phyloP scores from a whole-genome alignment of 768 basidiomycete species.

The Phanerochaete sordida region DNA sequence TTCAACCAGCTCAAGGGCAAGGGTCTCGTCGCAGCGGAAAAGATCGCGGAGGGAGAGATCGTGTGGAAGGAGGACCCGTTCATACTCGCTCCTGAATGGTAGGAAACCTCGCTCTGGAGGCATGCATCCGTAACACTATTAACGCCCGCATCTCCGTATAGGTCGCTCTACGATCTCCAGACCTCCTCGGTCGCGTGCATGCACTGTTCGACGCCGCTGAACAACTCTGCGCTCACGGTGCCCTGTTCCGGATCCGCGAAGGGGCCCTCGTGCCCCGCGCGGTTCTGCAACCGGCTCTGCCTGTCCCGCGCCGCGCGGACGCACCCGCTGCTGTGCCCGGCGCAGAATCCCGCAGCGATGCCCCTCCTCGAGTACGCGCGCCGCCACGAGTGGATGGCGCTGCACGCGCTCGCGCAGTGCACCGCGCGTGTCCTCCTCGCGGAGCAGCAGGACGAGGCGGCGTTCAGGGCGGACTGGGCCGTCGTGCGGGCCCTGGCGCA shows the following conservation, averaged over 20 bases:
- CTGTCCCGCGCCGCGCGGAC: conserved; percentile 56
- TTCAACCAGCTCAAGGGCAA: conserved; percentile 77
- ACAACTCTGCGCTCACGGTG: conserved; percentile 40
- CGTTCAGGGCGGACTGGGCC: conserved; percentile 47
- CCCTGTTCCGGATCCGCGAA: conserved; percentile 46
- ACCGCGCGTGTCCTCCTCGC: conserved; percentile 62
- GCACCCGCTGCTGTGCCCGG: conserved; percentile 71
- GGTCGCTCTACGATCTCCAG: conserved; percentile 79
- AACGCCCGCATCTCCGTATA: conserved; percentile 25
- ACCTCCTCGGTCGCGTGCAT: conserved; percentile 56
- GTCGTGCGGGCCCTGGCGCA: conserved; percentile 63
- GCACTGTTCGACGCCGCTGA: conserved; percentile 68
- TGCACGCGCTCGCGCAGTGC: conserved; percentile 69
- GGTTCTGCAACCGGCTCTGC: conserved; percentile 83
- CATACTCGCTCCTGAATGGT: conserved; percentile 80
- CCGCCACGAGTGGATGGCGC: conserved; percentile 64
- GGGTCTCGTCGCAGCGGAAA: conserved; percentile 70
- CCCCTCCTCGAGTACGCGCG: conserved; percentile 60
- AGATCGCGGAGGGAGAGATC: conserved; percentile 66
- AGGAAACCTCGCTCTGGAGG: conserved; percentile 16
- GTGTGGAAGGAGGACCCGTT: conserved; percentile 88
- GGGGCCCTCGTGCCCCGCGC: conserved; percentile 45
- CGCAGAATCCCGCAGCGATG: conserved; percentile 66
- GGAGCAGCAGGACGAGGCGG: conserved; percentile 41
- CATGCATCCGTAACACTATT: background rate